Percentiles rank a stretch among this genome's conserved stretches.
Evolutionary conservation across 106 monocot genomes (phyloP).

Genomic region (Posidonia australis): DNA sequence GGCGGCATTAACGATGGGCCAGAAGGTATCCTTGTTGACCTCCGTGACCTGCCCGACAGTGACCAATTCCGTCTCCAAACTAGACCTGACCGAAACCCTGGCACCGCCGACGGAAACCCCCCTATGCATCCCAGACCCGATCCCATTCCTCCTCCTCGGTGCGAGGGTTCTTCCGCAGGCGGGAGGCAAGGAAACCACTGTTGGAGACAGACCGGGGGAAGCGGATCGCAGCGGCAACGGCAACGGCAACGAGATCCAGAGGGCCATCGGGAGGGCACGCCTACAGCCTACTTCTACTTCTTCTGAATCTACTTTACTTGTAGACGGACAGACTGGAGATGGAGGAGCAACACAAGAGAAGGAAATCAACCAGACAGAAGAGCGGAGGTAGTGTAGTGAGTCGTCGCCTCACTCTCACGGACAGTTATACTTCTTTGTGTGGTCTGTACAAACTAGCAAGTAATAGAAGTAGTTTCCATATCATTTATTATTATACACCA

Average conservation of each 20-base stretch:
- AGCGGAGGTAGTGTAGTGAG: too few species aligned
- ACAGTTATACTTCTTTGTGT: too few species aligned
- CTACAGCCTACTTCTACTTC: too few species aligned
- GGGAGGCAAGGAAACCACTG: not conserved
- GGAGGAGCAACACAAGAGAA: too few species aligned
- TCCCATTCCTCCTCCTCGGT: not conserved
- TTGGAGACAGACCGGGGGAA: not conserved
- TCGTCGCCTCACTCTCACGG: too few species aligned
- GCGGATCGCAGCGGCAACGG: not conserved
- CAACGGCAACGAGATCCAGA: not conserved
- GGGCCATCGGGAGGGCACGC: not conserved
- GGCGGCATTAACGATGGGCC: conserved; percentile 54
- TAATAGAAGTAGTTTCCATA: too few species aligned
- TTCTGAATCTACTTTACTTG: too few species aligned
- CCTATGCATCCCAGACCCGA: not conserved
- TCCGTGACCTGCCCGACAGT: conserved; percentile 53
- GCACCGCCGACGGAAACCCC: not conserved
- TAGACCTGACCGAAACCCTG: conserved; percentile 12
- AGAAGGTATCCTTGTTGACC: conserved; percentile 60
- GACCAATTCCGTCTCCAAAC: conserved; percentile 26
- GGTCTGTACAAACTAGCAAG: too few species aligned
- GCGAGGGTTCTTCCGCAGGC: too few species aligned
- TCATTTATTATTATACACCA: too few species aligned
- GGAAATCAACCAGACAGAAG: too few species aligned
- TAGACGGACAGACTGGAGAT: too few species aligned